These are phyloP conservation scores for Aspergillus haitiensis DNA, from an alignment of 495 filamentous ascomycete genomes.

Conservation along the genomic window DNA sequence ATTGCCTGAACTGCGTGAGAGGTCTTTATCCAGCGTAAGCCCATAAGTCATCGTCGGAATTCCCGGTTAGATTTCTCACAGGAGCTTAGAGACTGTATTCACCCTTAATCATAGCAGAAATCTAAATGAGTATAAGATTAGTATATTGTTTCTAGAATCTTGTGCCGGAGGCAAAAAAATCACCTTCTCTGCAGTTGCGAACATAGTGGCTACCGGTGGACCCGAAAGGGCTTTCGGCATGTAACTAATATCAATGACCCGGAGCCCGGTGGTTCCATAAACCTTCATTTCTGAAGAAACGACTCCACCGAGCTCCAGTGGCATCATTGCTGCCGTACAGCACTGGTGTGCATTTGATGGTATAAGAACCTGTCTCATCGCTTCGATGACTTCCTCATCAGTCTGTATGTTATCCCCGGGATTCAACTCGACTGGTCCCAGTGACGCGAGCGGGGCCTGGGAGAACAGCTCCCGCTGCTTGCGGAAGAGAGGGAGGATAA, in stretches of 20 bases:
- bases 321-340: slow-evolving; percentile 1
- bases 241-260: neutral
- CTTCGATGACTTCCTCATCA: neutral
- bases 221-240: neutral
- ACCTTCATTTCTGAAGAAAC: slow-evolving; percentile 5
- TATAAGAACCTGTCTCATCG: neutral
- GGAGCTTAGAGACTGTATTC: no score
- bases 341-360: neutral
- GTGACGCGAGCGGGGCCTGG: neutral
- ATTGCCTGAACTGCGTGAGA: no score
- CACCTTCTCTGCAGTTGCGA: slow-evolving; percentile 7
- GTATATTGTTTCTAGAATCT: no score
- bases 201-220: neutral
- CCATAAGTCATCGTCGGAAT: no score
- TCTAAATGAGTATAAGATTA: no score
- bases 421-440: neutral
- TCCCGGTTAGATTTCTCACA: no score
- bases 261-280: neutral
- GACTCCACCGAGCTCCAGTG: slow-evolving; percentile 1
- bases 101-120: no score
- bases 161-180: no score
- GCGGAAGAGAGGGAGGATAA: neutral
- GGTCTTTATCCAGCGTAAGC: no score
- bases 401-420: neutral
- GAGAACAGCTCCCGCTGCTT: slow-evolving; percentile 6